Conservation (phyloP, 2,329 filamentous ascomycete species). For the Rhynchosporium secalis region DNA sequence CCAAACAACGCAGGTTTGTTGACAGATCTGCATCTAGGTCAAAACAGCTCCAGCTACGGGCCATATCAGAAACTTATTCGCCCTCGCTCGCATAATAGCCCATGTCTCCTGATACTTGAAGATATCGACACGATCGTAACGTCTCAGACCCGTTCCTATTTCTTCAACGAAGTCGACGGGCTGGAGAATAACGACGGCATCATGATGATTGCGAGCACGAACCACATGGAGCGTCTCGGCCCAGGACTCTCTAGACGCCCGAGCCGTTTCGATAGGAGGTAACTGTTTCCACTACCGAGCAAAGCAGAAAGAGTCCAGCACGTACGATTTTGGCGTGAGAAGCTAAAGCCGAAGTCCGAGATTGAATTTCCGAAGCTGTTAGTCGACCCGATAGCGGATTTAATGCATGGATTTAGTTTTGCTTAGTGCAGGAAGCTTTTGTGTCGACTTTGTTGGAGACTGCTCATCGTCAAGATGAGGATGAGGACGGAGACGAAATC, state of each 20-base stretch:
- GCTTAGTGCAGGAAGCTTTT: constrained; percentile 20
- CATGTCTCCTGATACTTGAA: constrained; percentile 17
- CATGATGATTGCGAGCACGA: constrained; percentile 15
- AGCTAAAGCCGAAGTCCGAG: constrained; percentile 14
- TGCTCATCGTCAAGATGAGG: constrained; percentile 11
- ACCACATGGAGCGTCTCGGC: background rate
- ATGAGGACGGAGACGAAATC: constrained; percentile 13
- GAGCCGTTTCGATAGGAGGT: constrained; percentile 19
- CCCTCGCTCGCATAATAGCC: constrained; percentile 18
- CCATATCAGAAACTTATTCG: constrained; percentile 22
- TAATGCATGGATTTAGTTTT: constrained; percentile 18
- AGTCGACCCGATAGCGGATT: constrained; percentile 16
- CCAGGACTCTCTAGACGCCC: constrained; percentile 17
- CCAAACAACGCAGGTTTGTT: too few species aligned
- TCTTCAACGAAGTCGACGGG: constrained; percentile 14
- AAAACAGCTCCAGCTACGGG: constrained; percentile 12
- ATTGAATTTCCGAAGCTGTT: constrained; percentile 13
- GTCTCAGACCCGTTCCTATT: constrained; percentile 16
- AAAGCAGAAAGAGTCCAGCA: constrained; percentile 14
- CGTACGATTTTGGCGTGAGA: constrained; percentile 17
- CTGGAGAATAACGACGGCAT: constrained; percentile 16
- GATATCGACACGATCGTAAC: constrained; percentile 19
- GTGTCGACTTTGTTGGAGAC: constrained; percentile 15
- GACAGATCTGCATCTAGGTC: background rate
- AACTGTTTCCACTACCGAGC: constrained; percentile 14